Conservation (phyloP, 2,329 filamentous ascomycete species). For the Penicillium digitatum region DNA sequence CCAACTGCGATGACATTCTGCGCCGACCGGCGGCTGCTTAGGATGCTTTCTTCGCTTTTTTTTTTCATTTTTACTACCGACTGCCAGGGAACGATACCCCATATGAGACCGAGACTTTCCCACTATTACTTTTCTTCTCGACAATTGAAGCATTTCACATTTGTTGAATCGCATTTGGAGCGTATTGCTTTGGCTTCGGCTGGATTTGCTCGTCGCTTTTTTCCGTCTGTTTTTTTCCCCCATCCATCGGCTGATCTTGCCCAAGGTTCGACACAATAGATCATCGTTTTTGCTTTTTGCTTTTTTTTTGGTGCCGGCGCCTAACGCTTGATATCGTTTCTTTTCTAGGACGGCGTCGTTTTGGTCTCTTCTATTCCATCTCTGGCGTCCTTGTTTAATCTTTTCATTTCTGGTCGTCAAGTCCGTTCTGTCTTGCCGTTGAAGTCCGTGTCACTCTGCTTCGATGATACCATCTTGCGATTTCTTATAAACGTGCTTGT, state of each 20-base stretch:
- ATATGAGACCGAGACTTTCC: constrained; percentile 12
- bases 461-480: constrained; percentile 40
- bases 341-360: constrained; percentile 26
- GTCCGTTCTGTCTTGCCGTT: constrained; percentile 12
- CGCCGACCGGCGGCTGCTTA: constrained; percentile 47
- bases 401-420: constrained; percentile 11
- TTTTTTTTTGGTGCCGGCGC: constrained; percentile 11
- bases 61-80: constrained; percentile 1
- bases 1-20: constrained; percentile 90
- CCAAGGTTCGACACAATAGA: constrained; percentile 14
- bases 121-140: constrained; percentile 7
- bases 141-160: constrained; percentile 19
- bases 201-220: constrained; percentile 27
- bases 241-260: constrained; percentile 12
- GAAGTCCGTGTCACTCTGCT: constrained; percentile 31
- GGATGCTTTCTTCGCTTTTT: constrained; percentile 1
- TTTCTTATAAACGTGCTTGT: constrained; percentile 14
- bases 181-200: constrained; percentile 33
- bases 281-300: constrained; percentile 11
- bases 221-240: constrained; percentile 15
- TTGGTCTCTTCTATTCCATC: constrained; percentile 17
- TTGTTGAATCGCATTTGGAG: constrained; percentile 35
- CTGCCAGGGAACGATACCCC: constrained; percentile 7
- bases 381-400: constrained; percentile 25
- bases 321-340: constrained; percentile 21